Base-by-base conservation (phyloP, 2,329 filamentous ascomycete species). In the Phaeophleospora eucalypticola region DNA sequence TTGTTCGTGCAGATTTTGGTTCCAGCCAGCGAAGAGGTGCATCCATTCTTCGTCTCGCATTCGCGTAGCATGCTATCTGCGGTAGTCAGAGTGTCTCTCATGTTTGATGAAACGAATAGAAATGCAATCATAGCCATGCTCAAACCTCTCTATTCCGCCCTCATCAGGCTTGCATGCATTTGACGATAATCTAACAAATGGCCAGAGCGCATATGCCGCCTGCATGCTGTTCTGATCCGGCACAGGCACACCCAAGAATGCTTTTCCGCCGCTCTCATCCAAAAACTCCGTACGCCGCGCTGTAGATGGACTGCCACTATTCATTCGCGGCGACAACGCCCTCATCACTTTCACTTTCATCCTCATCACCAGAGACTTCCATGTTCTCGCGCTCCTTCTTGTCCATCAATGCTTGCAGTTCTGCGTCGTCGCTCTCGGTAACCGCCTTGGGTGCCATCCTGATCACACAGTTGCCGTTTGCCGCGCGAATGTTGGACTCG, bases 391-490 rank as follows among this genome's bases (percentile, higher is more conserved):
- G 85, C 77, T 95, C 93, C 58, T 87, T 84, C 84, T 97, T 96
- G 79, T 97, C 93, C 93, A 98, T 98, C 57, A 98, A 80, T 43
- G 91, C 93, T 70, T 96, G 89, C 57, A 98, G 78, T 72, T 96
- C 90, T 19, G 91, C 93, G 65, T 98, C 93, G 64, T 98, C 94
- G 69, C 89, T 94, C 79, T 97, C 94, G 1, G 93, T 98, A 53
- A 98, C 93, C 3, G 94, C 93, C 83, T 97, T 97, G 59, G 93
- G 93, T 63, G 93, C 90, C 93, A 98, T 98, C 82, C 94, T 95
- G 61, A 96, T 86, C 36, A 84, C 80, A 65, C 91, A 86, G 65
- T 82, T 83, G 52, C 93, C 93, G 12, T 36, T 29, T 1, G 86
- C 80, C 37, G 71, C 76, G 66, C 83, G 81, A 66, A 98, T 98